Percentiles rank a stretch among this genome's conserved stretches.
Evolutionary conservation across 495 filamentous ascomycete genomes (phyloP).

Genomic region (Saxophila tyrrhenica): DNA sequence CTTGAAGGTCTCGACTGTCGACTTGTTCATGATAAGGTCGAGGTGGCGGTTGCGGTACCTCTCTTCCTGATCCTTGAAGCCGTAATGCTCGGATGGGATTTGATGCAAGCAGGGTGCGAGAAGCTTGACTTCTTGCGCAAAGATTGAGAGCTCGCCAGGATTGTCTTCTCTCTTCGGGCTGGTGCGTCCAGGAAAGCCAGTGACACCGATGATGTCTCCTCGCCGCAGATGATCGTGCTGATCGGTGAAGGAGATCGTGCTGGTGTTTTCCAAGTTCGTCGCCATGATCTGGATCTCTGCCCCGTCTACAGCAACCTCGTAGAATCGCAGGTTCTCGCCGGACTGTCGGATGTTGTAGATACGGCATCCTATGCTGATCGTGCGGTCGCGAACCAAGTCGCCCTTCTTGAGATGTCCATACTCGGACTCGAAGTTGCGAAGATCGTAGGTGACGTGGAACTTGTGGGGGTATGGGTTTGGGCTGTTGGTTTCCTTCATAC

Average conservation of each 20-base stretch:
- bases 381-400: slow-evolving; percentile 60
- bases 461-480: slow-evolving; percentile 96
- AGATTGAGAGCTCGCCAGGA: slow-evolving; percentile 86
- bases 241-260: slow-evolving; percentile 55
- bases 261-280: slow-evolving; percentile 60
- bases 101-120: slow-evolving; percentile 88
- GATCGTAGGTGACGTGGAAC: slow-evolving; percentile 73
- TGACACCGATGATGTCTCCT: slow-evolving; percentile 83
- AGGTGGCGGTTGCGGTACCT: slow-evolving; percentile 84
- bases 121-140: slow-evolving; percentile 73
- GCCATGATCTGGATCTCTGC: slow-evolving; percentile 85
- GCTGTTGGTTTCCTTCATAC: slow-evolving; percentile 65
- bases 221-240: slow-evolving; percentile 85
- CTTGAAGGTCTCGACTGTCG: slow-evolving; percentile 64
- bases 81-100: slow-evolving; percentile 83
- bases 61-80: slow-evolving; percentile 89
- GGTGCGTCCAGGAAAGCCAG: slow-evolving; percentile 81
- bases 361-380: slow-evolving; percentile 65
- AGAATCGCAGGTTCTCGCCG: slow-evolving; percentile 82
- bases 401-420: slow-evolving; percentile 73
- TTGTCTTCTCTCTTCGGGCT: slow-evolving; percentile 72
- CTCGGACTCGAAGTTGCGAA: slow-evolving; percentile 63
- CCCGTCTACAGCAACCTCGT: slow-evolving; percentile 78
- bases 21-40: slow-evolving; percentile 91
- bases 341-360: slow-evolving; percentile 81